A percentile compares a stretch with the other conserved stretches of the same genome.
phyloP scores from a whole-genome alignment of 352 stramenopile species.

The Phytopythium delawarense region DNA sequence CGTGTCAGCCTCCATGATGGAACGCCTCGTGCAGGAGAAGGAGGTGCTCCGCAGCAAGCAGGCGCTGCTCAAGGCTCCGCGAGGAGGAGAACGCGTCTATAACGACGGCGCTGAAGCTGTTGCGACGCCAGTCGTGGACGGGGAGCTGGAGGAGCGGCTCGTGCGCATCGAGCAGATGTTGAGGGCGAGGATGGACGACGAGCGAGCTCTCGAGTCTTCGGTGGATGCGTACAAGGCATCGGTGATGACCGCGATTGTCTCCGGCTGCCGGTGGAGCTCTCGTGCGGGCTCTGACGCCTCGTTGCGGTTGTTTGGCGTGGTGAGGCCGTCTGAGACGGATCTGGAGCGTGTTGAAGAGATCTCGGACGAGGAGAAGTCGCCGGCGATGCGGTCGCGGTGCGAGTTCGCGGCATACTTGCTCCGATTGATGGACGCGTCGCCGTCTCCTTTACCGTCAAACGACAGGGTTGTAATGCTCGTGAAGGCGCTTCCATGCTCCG shows the following conservation, averaged over 20 bases:
- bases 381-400: conserved; percentile 21
- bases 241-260: conserved; percentile 17
- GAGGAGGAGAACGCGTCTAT: neutral
- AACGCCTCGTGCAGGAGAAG: conserved; percentile 49
- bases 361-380: conserved; percentile 15
- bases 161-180: conserved; percentile 18
- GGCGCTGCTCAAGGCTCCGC: conserved; percentile 10
- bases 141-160: conserved; percentile 14
- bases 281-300: neutral
- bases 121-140: neutral
- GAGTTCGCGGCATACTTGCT: conserved; percentile 33
- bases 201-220: neutral
- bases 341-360: neutral
- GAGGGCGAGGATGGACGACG: neutral
- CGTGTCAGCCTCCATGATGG: conserved; percentile 41
- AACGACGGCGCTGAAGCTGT: neutral
- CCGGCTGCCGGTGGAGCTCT: conserved; percentile 19
- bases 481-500: neutral
- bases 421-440: conserved; percentile 8
- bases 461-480: conserved; percentile 8
- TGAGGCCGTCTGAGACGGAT: conserved; percentile 9
- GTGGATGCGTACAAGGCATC: conserved; percentile 14
- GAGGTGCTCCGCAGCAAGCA: conserved; percentile 37
- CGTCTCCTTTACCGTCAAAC: conserved; percentile 3
- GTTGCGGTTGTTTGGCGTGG: conserved; percentile 12